These are phyloP conservation scores for Calocera viscosa DNA, from an alignment of 768 basidiomycete species.

Conservation along the genomic window DNA sequence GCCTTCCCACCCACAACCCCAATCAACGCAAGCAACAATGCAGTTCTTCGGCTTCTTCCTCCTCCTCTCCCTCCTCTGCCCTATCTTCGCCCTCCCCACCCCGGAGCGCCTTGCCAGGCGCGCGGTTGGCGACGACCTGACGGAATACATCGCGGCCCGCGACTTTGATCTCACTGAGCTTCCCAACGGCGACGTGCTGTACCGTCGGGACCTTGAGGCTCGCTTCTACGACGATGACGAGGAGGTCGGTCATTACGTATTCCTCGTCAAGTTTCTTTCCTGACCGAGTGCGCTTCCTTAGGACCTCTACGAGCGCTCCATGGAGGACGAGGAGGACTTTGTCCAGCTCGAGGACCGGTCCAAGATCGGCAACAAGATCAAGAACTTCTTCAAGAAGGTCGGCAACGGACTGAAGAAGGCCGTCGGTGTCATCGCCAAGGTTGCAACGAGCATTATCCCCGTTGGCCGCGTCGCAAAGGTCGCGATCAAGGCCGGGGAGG, in stretches of 20 bases:
- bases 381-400: conserved; percentile 4
- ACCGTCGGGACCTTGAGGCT: conserved; percentile 1
- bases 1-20: neutral
- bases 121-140: neutral
- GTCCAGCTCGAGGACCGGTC: conserved; percentile 1
- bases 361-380: conserved; percentile 7
- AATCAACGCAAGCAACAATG: conserved; percentile 11
- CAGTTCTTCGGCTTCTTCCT: conserved; percentile 52
- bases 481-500: neutral
- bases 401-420: conserved; percentile 2
- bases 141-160: neutral
- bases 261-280: too few relatives aligned
- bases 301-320: neutral
- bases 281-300: too few relatives aligned
- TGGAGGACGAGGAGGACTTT: neutral
- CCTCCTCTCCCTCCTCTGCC: conserved; percentile 54
- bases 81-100: neutral
- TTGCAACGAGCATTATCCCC: neutral
- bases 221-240: neutral
- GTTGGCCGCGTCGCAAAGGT: neutral
- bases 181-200: conserved; percentile 2
- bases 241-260: neutral
- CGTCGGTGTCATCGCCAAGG: neutral
- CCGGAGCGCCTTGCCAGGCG: neutral
- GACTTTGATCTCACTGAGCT: conserved; percentile 1